Evolutionary conservation across 306 rosid genomes (phyloP), one percentile per base, ranked within the genome.

Genomic region (Begonia masoniana): DNA sequence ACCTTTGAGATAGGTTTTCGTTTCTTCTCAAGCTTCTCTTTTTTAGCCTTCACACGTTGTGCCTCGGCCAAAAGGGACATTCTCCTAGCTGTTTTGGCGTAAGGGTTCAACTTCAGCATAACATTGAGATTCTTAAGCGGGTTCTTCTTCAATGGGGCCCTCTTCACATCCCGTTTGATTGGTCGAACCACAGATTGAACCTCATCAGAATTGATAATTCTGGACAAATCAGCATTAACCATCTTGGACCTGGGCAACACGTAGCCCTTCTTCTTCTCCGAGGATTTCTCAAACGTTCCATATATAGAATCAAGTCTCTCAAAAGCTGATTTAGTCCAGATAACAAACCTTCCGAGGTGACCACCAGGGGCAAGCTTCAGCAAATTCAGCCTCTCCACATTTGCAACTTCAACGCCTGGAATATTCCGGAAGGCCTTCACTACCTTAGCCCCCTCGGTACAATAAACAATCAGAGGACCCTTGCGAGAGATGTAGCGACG

Each of bases 201-300:
- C 73, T 88, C 97, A 15, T 88, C 97, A 3, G 97, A 88, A 51
- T 88, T 88, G 50, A 88, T 88, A 12, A 88, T 88, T 61, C 97
- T 84, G 0, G 86, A 59, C 46, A 88, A 66, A 47, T 84, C 95
- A 10, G 88, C 73, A 21, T 84, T 84, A 0, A 65, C 71, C 95
- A 84, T 88, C 75, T 88, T 88, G 0, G 95, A 5, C 75, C 95
- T 71, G 0, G 93, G 97, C 1, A 84, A 63, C 6, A 84, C 53
- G 3, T 82, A 84, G 0, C 84, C 84, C 59, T 75, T 82, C 79
- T 88, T 88, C 84, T 79, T 82, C 76, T 77, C 86, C 0, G 93
- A 82, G 0, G 60, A 10, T 78, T 74, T 88, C 6, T 88, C 95
- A 10, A 88, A 84, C 0, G 97, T 72, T 0, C 97, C 95, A 12